Evolutionary conservation across 1,284 basidiomycete species (phyloP), one percentile per base, ranked within the genome.

Genomic region (Porogramme epimiltina): DNA sequence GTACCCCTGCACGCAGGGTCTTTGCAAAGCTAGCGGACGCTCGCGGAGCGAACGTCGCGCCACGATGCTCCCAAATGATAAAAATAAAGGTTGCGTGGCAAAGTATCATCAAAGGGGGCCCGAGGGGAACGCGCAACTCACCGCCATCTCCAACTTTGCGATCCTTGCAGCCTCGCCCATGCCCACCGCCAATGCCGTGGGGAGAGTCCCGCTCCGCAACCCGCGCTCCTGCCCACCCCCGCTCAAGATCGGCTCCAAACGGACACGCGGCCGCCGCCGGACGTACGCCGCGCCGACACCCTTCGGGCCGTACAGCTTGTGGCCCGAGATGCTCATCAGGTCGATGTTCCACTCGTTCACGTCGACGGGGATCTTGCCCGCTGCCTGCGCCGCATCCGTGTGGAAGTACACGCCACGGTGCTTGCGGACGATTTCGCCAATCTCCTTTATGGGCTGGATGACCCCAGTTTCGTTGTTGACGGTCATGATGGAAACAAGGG

Each of bases 381-480:
- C 85, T 3, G 95, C 96, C 72, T 99, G 97, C 0, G 97, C 97
- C 18, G 93, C 96, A 70, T 99, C 97, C 20, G 97, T 96, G 74
- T 99, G 97, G 79, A 99, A 89, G 71, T 95, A 90, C 15, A 97
- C 82, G 11, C 93, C 91, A 63, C 94, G 85, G 69, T 93, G 82
- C 70, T 91, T 85, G 67, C 87, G 84, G 45, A 93, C 70, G 25
- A 97, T 80, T 4, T 84, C 81, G 22, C 95, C 96, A 59, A 99
- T 99, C 71, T 98, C 95, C 68, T 91, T 91, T 57, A 99, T 82
- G 1, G 97, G 97, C 69, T 99, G 97, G 56, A 99, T 97, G 56
- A 98, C 95, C 43, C 97, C 97, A 6, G 95, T 99, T 76, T 99
- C 97, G 74, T 99, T 99, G 78, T 99, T 99, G 57, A 99, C 96